Percentiles rank a stretch among this genome's conserved stretches.
Conservation (phyloP, 768 basidiomycete species). For the Suillus luteus region DNA sequence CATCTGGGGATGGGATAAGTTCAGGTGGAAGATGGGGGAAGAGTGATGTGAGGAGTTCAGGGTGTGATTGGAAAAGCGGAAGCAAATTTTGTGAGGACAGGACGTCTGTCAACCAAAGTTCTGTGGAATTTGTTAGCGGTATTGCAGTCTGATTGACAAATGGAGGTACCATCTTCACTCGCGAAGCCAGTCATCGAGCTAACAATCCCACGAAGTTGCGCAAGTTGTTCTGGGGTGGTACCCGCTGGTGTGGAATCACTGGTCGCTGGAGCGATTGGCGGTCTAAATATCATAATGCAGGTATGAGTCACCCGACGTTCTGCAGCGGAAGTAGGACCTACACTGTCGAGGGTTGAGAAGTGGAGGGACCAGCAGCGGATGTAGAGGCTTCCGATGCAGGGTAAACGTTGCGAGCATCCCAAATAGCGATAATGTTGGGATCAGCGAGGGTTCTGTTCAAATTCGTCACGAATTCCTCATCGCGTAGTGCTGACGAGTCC, state of each 20-base stretch:
- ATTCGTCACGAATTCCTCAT: constrained; percentile 73
- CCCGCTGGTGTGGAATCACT: constrained; percentile 14
- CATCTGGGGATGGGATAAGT: constrained; percentile 66
- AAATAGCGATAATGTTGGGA: constrained; percentile 60
- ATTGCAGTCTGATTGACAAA: constrained; percentile 6
- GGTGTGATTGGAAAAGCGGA: constrained; percentile 70
- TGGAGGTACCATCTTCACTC: constrained; percentile 14
- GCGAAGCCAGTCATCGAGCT: constrained; percentile 43
- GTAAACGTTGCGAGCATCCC: constrained; percentile 48
- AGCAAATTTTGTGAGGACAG: constrained; percentile 72
- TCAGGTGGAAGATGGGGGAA: constrained; percentile 85
- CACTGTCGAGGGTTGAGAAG: constrained; percentile 36
- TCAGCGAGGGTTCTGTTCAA: constrained; percentile 72
- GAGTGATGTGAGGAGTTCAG: constrained; percentile 65
- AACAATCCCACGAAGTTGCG: constrained; percentile 58
- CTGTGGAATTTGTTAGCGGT: constrained; percentile 11
- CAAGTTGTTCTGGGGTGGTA: constrained; percentile 64
- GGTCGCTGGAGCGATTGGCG: background rate
- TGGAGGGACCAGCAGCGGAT: constrained; percentile 23
- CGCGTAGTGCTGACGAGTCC: constrained; percentile 68
- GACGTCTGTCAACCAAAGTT: constrained; percentile 73
- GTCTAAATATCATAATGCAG: background rate
- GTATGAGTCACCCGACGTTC: background rate
- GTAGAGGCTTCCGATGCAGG: constrained; percentile 50
- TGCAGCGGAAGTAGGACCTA: constrained; percentile 16